Conservation (phyloP, 805 yeast species). For the Priceomyces medius region DNA sequence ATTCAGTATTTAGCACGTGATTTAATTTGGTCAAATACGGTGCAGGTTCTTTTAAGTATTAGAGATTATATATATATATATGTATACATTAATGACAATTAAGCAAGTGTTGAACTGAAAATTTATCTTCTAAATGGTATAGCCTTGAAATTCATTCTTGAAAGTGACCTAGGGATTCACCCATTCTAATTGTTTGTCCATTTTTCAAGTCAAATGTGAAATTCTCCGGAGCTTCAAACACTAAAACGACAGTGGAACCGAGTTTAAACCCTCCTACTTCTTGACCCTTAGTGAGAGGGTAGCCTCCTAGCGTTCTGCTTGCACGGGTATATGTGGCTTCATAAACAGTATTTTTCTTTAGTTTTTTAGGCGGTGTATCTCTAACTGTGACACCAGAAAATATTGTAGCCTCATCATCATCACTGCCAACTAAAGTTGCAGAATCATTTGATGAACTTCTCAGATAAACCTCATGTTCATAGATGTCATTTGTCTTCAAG, state of each 20-base stretch:
- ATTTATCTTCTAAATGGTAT: not conserved
- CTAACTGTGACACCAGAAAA: constrained; percentile 8
- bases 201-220: constrained; percentile 67
- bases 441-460: constrained; percentile 24
- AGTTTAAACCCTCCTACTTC: constrained; percentile 97
- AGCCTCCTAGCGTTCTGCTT: constrained; percentile 73
- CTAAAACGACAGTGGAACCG: constrained; percentile 95
- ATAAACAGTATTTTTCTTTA: constrained; percentile 77
- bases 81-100: not conserved
- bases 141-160: constrained; percentile 7
- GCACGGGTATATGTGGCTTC: constrained; percentile 91
- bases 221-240: constrained; percentile 88
- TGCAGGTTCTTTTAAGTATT: not conserved
- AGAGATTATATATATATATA: constrained; percentile 1
- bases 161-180: constrained; percentile 68
- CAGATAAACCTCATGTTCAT: constrained; percentile 48
- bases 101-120: not conserved
- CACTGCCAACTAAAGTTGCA: constrained; percentile 28
- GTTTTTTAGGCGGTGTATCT: constrained; percentile 33
- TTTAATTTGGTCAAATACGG: not conserved
- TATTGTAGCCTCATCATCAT: constrained; percentile 14
- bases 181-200: constrained; percentile 83
- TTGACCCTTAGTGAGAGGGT: constrained; percentile 85
- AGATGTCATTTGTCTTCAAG: constrained; percentile 75
- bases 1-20: not conserved